Conservation (phyloP, 805 yeast genomes). For the Cyberlindnera americana region DNA sequence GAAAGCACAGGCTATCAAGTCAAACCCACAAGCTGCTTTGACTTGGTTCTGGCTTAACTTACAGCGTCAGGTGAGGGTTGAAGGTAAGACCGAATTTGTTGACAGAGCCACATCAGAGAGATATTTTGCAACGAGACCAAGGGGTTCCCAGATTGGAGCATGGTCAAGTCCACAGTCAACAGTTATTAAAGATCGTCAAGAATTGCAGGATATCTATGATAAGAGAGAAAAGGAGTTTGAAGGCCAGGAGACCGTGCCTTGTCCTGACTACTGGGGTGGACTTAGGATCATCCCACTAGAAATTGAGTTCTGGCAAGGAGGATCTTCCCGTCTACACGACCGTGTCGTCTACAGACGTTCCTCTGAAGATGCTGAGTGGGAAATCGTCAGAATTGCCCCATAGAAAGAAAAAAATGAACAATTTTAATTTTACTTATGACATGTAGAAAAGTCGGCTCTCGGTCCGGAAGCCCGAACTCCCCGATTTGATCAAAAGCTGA, state of each 20-base stretch:
- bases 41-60: conserved; percentile 89
- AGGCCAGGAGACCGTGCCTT: conserved; percentile 64
- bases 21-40: conserved; percentile 78
- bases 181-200: conserved; percentile 53
- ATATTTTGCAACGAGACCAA: conserved; percentile 84
- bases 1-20: conserved; percentile 64
- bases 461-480: no score
- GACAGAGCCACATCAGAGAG: conserved; percentile 67
- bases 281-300: conserved; percentile 82
- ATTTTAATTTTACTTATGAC: no score
- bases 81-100: conserved; percentile 76
- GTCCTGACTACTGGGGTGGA: conserved; percentile 98
- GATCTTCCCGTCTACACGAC: conserved; percentile 86
- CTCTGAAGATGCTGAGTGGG: conserved; percentile 52
- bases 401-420: no score
- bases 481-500: neutral
- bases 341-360: conserved; percentile 70
- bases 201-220: conserved; percentile 52
- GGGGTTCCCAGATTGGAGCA: conserved; percentile 93
- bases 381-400: conserved; percentile 70
- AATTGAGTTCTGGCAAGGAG: conserved; percentile 97
- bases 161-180: conserved; percentile 93
- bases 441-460: no score
- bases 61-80: conserved; percentile 92
- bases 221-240: conserved; percentile 54